Conservation (phyloP, 192 early-diverging fungal species). For the Entophlyctis helioformis region DNA sequence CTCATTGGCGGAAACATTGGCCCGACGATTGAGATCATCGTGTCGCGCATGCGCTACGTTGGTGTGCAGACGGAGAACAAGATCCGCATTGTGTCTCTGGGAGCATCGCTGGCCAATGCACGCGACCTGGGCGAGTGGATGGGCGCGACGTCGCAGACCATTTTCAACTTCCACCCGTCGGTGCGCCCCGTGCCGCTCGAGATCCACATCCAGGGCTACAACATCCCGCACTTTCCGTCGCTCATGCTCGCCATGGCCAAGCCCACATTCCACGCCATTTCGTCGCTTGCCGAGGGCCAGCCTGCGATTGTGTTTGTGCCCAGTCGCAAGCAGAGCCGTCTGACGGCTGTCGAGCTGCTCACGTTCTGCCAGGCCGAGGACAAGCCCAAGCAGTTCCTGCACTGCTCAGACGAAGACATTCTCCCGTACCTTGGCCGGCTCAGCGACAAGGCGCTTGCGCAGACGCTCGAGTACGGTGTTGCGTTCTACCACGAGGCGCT, state of each 20-base stretch:
- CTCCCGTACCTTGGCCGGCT: conserved; percentile 48
- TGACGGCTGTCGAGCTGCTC: conserved; percentile 78
- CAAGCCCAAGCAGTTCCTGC: conserved; percentile 59
- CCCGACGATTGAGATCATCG: conserved; percentile 84
- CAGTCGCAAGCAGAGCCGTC: conserved; percentile 71
- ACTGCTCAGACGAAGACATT: conserved; percentile 51
- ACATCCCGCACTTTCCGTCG: conserved; percentile 84
- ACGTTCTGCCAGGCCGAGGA: conserved; percentile 72
- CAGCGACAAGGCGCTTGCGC: conserved; percentile 58
- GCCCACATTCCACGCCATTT: conserved; percentile 70
- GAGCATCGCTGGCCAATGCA: conserved; percentile 90
- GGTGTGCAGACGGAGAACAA: conserved; percentile 60
- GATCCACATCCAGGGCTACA: conserved; percentile 88
- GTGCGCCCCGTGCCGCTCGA: conserved; percentile 91
- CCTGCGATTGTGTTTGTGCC: conserved; percentile 91
- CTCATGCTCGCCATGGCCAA: conserved; percentile 90
- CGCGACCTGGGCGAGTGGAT: conserved; percentile 98
- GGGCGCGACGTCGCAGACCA: conserved; percentile 55
- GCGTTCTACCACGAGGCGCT: conserved; percentile 90
- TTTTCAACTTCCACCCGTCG: conserved; percentile 93
- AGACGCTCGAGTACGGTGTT: conserved; percentile 66
- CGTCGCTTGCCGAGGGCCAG: conserved; percentile 37
- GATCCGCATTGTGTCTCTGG: conserved; percentile 86
- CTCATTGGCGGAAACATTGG: conserved; percentile 84
- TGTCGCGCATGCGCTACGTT: conserved; percentile 90